Evolutionary conservation across 768 basidiomycete genomes (phyloP).

Genomic region (Psilocybe cubensis): DNA sequence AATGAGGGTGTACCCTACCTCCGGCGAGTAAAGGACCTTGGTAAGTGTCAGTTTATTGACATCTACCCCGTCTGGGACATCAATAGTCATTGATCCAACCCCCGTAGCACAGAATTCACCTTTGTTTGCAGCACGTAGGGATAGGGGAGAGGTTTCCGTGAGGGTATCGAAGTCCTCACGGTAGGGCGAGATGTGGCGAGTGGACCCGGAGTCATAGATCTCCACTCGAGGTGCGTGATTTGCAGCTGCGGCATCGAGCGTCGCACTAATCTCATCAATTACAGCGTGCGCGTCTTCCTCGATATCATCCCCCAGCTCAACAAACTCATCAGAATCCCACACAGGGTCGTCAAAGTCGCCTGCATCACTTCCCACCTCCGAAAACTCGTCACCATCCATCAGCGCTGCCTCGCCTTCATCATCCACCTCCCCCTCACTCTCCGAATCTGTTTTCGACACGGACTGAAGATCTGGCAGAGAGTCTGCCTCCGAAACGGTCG

Average conservation of each 20-base stretch:
- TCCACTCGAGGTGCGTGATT: constrained; percentile 7
- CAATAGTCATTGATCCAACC: no score
- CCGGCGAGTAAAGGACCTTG: constrained; percentile 39
- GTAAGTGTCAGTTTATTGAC: constrained; percentile 31
- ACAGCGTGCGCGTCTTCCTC: background rate
- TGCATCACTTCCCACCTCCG: constrained; percentile 9
- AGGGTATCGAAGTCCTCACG: constrained; percentile 24
- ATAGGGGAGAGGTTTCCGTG: constrained; percentile 21
- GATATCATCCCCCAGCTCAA: background rate
- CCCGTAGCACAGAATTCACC: constrained; percentile 29
- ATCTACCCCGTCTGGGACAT: no score
- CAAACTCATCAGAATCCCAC: no score
- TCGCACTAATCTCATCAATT: no score
- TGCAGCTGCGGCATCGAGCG: background rate
- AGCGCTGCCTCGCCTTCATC: no score
- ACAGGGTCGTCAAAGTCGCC: constrained; percentile 7
- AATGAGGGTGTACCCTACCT: constrained; percentile 40
- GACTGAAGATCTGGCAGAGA: no score
- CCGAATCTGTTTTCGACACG: no score
- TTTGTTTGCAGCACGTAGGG: constrained; percentile 34
- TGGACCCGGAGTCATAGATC: constrained; percentile 31
- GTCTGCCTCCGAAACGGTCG: no score
- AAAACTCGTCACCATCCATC: no score
- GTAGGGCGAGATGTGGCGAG: constrained; percentile 31
- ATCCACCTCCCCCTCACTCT: no score